Conservation (phyloP, 139 green algal genomes). For the Monoraphidium neglectum region DNA sequence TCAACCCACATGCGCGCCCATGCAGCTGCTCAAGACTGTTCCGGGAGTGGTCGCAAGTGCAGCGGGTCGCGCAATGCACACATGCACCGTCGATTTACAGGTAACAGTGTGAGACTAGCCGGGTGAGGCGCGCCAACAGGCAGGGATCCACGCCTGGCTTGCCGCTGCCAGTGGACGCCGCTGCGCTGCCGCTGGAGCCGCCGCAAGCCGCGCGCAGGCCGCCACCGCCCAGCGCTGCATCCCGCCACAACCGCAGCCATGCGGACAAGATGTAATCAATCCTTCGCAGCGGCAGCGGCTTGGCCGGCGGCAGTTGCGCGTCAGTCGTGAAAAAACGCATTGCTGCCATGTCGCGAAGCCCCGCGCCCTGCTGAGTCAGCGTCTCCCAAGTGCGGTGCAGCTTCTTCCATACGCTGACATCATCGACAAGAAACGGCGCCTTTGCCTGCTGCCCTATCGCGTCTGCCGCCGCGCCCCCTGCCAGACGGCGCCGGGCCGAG, state of each 20-base stretch:
- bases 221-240: too few relatives aligned
- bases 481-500: background rate
- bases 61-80: too few relatives aligned
- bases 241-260: constrained; percentile 15
- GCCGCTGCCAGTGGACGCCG: too few relatives aligned
- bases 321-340: constrained; percentile 22
- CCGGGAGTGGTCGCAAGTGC: too few relatives aligned
- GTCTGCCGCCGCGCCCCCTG: background rate
- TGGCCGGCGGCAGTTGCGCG: background rate
- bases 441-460: background rate
- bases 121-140: too few relatives aligned
- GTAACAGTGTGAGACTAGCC: too few relatives aligned
- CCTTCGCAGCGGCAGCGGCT: constrained; percentile 7
- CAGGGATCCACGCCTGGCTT: too few relatives aligned
- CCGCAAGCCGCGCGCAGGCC: too few relatives aligned
- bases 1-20: too few relatives aligned
- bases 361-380: constrained; percentile 1
- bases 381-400: constrained; percentile 8
- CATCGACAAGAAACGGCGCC: background rate
- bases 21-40: too few relatives aligned
- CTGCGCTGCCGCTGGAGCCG: too few relatives aligned
- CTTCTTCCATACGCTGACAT: constrained; percentile 17
- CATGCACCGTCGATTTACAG: too few relatives aligned
- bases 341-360: background rate
- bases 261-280: constrained; percentile 32